A percentile compares a stretch with the other conserved stretches of the same genome.
Evolutionary conservation across 768 basidiomycete genomes (phyloP).

Genomic region (Russula brevipes): DNA sequence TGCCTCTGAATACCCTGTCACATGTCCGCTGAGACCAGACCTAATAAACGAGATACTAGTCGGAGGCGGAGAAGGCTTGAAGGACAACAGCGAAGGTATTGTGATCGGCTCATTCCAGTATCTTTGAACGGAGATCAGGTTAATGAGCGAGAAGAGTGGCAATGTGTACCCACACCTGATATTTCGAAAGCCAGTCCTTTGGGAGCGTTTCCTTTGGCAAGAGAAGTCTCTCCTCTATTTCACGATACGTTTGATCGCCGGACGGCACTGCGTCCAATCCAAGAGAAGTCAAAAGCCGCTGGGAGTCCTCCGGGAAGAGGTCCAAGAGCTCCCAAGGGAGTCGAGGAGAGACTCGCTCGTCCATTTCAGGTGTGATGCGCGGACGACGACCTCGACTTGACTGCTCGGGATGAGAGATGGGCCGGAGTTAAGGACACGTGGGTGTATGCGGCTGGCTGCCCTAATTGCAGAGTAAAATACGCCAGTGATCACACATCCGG

Average conservation of each 20-base stretch:
- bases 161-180: slow-evolving; percentile 66
- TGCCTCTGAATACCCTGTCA: slow-evolving; percentile 81
- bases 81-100: slow-evolving; percentile 57
- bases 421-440: not conserved
- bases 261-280: slow-evolving; percentile 55
- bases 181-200: slow-evolving; percentile 66
- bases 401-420: too few relatives aligned
- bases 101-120: slow-evolving; percentile 65
- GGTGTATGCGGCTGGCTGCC: too few relatives aligned
- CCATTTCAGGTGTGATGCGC: too few relatives aligned
- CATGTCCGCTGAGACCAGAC: slow-evolving; percentile 70
- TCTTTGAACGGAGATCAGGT: slow-evolving; percentile 37
- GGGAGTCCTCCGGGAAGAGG: slow-evolving; percentile 33
- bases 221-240: slow-evolving; percentile 73
- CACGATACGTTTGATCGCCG: slow-evolving; percentile 51
- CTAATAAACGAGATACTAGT: slow-evolving; percentile 70
- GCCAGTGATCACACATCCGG: too few relatives aligned
- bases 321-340: not conserved
- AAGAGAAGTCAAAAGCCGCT: slow-evolving; percentile 47
- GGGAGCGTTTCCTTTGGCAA: slow-evolving; percentile 63
- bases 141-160: slow-evolving; percentile 12
- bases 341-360: not conserved
- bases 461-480: too few relatives aligned
- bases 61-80: slow-evolving; percentile 67
- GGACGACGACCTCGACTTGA: too few relatives aligned